phyloP scores from a whole-genome alignment of 805 yeast genomes.

The Nakazawaea holstii region DNA sequence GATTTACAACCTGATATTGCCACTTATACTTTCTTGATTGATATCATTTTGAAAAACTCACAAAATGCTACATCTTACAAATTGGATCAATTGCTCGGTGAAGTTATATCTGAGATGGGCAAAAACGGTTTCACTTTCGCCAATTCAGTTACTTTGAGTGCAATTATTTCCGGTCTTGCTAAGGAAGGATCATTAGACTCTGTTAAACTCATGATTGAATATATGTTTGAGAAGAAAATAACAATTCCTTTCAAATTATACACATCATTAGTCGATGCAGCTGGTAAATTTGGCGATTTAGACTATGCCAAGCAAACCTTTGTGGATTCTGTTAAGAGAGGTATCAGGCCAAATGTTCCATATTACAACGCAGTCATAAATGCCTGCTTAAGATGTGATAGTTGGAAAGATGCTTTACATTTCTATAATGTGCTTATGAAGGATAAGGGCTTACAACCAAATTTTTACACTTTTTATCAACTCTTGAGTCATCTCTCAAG shows the following conservation, averaged over 20 bases:
- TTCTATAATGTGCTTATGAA: slow-evolving; percentile 32
- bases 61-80: slow-evolving; percentile 35
- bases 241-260: slow-evolving; percentile 31
- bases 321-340: slow-evolving; percentile 26
- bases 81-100: slow-evolving; percentile 20
- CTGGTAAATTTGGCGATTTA: slow-evolving; percentile 36
- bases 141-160: slow-evolving; percentile 42
- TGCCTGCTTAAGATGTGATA: slow-evolving; percentile 39
- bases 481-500: slow-evolving; percentile 28
- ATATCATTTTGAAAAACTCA: slow-evolving; percentile 45
- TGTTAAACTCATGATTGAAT: slow-evolving; percentile 45
- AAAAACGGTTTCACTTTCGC: slow-evolving; percentile 28
- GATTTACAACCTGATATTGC: slow-evolving; percentile 51
- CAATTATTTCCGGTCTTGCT: slow-evolving; percentile 51
- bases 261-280: slow-evolving; percentile 43
- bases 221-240: slow-evolving; percentile 29
- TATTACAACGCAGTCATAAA: slow-evolving; percentile 42
- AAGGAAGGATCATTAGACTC: slow-evolving; percentile 39
- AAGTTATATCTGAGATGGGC: slow-evolving; percentile 36
- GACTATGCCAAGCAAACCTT: slow-evolving; percentile 37
- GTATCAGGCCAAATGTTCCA: slow-evolving; percentile 30
- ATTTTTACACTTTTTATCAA: slow-evolving; percentile 44
- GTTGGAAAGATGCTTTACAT: slow-evolving; percentile 30
- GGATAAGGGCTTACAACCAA: slow-evolving; percentile 29
- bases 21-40: slow-evolving; percentile 57